Percentiles rank a stretch among this genome's conserved stretches.
Conservation (phyloP, 257 asterid genomes). For the Penstemon barbatus region DNA sequence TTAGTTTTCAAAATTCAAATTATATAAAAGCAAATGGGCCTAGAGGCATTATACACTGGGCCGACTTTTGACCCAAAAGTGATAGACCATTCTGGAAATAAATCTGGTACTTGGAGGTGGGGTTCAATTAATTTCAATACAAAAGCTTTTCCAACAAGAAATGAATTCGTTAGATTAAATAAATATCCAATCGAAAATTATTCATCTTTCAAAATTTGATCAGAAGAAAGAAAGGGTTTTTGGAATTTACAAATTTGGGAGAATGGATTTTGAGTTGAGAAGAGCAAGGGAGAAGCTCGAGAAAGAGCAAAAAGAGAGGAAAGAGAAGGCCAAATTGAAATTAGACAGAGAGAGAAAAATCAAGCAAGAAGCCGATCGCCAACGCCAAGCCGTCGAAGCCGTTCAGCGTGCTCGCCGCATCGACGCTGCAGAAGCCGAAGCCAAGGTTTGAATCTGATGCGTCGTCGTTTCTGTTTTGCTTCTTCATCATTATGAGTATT, state of each 20-base stretch:
- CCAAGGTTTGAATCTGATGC: conserved; percentile 40
- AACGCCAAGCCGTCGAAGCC: conserved; percentile 78
- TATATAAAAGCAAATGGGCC: too few species aligned
- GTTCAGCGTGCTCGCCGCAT: conserved; percentile 77
- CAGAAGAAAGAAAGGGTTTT: not conserved
- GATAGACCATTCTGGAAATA: too few species aligned
- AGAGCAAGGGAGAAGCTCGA: conserved; percentile 90
- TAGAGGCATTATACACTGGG: too few species aligned
- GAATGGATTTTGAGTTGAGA: conserved; percentile 88
- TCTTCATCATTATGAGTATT: not conserved
- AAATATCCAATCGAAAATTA: too few species aligned
- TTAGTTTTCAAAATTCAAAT: too few species aligned
- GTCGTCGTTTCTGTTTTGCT: not conserved
- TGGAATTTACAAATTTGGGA: not conserved
- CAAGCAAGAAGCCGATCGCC: conserved; percentile 72
- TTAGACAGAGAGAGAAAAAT: conserved; percentile 67
- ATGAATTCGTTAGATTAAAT: not conserved
- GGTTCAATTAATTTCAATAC: not conserved
- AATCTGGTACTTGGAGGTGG: too few species aligned
- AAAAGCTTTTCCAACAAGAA: not conserved
- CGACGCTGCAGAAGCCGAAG: conserved; percentile 76
- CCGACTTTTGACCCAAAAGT: too few species aligned
- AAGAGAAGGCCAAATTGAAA: conserved; percentile 67
- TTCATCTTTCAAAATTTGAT: not conserved
- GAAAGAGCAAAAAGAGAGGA: conserved; percentile 81